Percentiles rank a stretch among this genome's conserved stretches.
phyloP scores from a whole-genome alignment of 2,329 filamentous ascomycete genomes.

The Calonectria multiphialidica region DNA sequence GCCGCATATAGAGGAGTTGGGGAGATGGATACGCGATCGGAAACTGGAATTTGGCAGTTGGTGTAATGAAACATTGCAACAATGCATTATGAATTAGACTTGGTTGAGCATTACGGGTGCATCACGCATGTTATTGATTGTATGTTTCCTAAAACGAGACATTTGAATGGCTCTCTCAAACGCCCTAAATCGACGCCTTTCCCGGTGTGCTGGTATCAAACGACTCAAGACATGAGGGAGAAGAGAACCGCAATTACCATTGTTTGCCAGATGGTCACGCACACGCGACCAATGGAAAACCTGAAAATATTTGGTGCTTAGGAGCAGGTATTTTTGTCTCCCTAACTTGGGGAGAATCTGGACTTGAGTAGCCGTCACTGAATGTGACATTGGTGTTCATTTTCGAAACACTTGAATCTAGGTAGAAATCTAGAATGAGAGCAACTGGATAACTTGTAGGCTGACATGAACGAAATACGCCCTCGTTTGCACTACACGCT shows the following conservation, averaged over 20 bases:
- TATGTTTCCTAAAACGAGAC: not conserved
- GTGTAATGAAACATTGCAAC: conserved; percentile 9
- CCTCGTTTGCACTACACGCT: too few species aligned
- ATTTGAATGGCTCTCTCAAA: too few species aligned
- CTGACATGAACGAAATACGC: too few species aligned
- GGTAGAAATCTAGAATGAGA: too few species aligned
- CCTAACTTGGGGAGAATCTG: not conserved
- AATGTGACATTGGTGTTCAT: not conserved
- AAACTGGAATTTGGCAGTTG: not conserved
- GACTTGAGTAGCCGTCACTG: conserved; percentile 3
- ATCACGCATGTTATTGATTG: not conserved
- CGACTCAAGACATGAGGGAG: not conserved
- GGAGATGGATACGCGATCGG: conserved; percentile 5
- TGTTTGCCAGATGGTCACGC: too few species aligned
- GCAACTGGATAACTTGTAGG: too few species aligned
- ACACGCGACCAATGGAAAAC: too few species aligned
- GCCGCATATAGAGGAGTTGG: conserved; percentile 24
- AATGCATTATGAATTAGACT: conserved; percentile 15
- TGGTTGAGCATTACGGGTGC: not conserved
- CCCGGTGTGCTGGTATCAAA: too few species aligned
- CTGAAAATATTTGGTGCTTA: too few species aligned
- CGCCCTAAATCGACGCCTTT: not conserved
- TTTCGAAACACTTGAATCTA: too few species aligned
- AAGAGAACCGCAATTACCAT: too few species aligned
- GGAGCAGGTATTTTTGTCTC: not conserved